These are phyloP conservation scores for Carpinus fangiana DNA, from an alignment of 306 rosid genomes.

Conservation along the genomic window DNA sequence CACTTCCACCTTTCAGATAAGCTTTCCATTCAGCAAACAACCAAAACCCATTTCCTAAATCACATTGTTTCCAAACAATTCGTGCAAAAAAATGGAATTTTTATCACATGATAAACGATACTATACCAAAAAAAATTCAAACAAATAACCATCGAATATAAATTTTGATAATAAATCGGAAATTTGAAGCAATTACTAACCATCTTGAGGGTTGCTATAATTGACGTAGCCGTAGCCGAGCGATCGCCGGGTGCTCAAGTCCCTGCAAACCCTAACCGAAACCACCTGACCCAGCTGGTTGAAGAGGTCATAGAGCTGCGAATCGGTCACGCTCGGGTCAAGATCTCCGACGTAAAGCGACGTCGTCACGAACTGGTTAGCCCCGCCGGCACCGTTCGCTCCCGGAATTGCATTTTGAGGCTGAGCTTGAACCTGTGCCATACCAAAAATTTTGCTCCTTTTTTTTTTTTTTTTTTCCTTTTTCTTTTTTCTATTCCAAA, in stretches of 20 bases:
- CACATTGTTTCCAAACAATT: neutral
- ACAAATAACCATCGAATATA: neutral
- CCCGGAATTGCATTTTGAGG: slow-evolving; percentile 70
- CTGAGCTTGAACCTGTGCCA: slow-evolving; percentile 89
- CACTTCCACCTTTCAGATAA: neutral
- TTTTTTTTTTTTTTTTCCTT: neutral
- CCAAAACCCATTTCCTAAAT: neutral
- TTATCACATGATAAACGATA: neutral
- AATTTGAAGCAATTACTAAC: slow-evolving; percentile 39
- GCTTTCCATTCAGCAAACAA: neutral
- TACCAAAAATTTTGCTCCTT: slow-evolving; percentile 5
- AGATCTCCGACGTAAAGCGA: slow-evolving; percentile 98
- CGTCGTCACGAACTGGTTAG: slow-evolving; percentile 79
- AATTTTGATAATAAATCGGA: neutral
- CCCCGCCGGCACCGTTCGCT: slow-evolving; percentile 52
- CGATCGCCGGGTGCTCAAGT: slow-evolving; percentile 76
- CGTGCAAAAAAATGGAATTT: neutral
- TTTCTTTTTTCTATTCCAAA: neutral
- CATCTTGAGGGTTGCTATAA: slow-evolving; percentile 73
- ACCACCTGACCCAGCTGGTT: slow-evolving; percentile 90
- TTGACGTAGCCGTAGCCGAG: slow-evolving; percentile 98
- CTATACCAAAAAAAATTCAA: too few species aligned
- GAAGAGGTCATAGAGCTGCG: slow-evolving; percentile 91
- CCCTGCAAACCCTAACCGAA: slow-evolving; percentile 99
- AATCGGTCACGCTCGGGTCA: slow-evolving; percentile 72